Evolutionary conservation across 306 rosid species (phyloP).

Genomic region (Glycine latifolia): DNA sequence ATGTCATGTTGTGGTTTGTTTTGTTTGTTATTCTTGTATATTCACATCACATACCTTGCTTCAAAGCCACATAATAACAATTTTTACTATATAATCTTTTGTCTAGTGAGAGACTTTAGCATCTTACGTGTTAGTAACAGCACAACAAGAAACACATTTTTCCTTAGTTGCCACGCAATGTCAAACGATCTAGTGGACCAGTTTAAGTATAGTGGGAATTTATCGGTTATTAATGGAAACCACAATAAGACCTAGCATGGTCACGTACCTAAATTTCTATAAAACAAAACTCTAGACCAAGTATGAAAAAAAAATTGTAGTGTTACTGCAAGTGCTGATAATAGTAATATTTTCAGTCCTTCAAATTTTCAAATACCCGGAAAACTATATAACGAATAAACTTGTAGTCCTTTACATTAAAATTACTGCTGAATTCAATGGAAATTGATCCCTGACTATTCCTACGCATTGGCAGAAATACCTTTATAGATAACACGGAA

Average conservation of each 20-base stretch:
- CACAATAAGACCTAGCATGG: background rate
- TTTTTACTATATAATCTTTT: background rate
- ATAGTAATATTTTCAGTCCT: background rate
- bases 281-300: too few relatives aligned
- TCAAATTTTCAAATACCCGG: background rate
- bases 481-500: background rate
- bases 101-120: background rate
- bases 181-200: background rate
- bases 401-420: background rate
- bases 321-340: background rate
- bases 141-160: background rate
- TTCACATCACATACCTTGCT: too few relatives aligned
- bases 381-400: background rate
- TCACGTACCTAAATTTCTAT: too few relatives aligned
- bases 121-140: background rate
- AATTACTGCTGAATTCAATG: background rate
- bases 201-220: background rate
- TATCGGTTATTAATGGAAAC: background rate
- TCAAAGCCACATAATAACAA: too few relatives aligned
- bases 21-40: too few relatives aligned
- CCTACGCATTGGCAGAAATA: conserved; percentile 1
- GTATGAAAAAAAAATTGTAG: too few relatives aligned
- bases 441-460: background rate
- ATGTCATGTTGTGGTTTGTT: too few relatives aligned
- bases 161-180: background rate